Evolutionary conservation across 2,329 filamentous ascomycete genomes (phyloP), one percentile per base, ranked within the genome.

Genomic region (Endocalyx cinctus): DNA sequence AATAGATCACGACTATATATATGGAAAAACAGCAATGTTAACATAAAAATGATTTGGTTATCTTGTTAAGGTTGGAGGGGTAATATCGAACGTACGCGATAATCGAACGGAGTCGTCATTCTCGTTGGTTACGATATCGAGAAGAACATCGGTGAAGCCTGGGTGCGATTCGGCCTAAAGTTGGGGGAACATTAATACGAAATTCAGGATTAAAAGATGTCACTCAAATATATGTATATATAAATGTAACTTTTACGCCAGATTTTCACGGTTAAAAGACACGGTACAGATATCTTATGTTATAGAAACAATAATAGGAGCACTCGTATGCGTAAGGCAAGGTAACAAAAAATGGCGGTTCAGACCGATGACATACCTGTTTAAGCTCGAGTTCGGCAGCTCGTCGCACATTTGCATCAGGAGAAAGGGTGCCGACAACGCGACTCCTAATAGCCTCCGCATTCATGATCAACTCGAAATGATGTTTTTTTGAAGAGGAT

Each of bases 111-210:
- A 82, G 53, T 79, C 73, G 50, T 94, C 85, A 64, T 89, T 84
- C 66, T 98, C 92, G 42, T 77, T 76, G 66, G 94, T 84, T 50
- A 97, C 72, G 54, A 98, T 88, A 59, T 94, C 87, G 54, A 96
- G 73, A 43, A 97, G 79, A 51, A 87, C 86, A 62, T 92, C 86
- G 58, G 86, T 83, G 63, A 98, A 97, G 47, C 89, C 89, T 41
- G 84, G 73, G 62, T 89, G 82, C 51, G 87, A 81, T 69, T 97
- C 90, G 59, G 92, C 87, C 88, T 96, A 58, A 28, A 31, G 22
- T 38, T 37, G 25, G 30, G 19, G 26, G 25, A 40, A 31, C 29
- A 26, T 19, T 15, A 11, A 13, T n/a, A 19, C 25, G 11, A 35
- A 32, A 29, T 44, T 46, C 38, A 50, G 42, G 36, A 46, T 26